Percentiles rank a stretch among this genome's conserved stretches.
These are phyloP conservation scores for Penicillium goetzii DNA, from an alignment of 495 filamentous ascomycete species.

Conservation along the genomic window DNA sequence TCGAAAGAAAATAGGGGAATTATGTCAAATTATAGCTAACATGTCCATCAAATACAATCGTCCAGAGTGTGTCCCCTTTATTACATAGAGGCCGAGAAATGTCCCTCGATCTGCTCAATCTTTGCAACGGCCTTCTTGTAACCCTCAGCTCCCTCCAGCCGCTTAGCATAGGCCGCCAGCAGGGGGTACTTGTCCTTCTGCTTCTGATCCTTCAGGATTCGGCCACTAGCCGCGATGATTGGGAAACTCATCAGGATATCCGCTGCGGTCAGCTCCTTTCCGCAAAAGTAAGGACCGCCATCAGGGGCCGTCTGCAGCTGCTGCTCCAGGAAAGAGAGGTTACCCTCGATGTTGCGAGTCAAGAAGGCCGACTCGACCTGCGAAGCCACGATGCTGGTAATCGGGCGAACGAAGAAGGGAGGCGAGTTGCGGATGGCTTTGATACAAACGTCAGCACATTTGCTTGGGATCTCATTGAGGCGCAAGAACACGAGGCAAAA, in stretches of 20 bases:
- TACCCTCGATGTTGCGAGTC: conserved; percentile 61
- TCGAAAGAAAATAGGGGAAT: neutral
- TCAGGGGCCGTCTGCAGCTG: conserved; percentile 67
- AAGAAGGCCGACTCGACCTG: conserved; percentile 65
- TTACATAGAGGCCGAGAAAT: conserved; percentile 50
- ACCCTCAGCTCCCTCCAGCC: conserved; percentile 62
- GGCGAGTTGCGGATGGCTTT: conserved; percentile 65
- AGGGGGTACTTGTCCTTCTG: conserved; percentile 61
- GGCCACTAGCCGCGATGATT: conserved; percentile 56
- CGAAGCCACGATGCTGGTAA: conserved; percentile 65
- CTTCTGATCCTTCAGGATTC: conserved; percentile 51
- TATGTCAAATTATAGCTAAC: conserved; percentile 3
- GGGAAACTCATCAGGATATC: conserved; percentile 84
- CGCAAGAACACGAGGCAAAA: neutral
- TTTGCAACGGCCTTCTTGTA: conserved; percentile 64
- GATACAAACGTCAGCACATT: neutral
- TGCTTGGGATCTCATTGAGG: neutral
- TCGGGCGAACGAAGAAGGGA: conserved; percentile 85
- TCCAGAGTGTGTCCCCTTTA: neutral
- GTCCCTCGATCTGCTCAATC: conserved; percentile 64
- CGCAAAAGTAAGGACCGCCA: conserved; percentile 71
- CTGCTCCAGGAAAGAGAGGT: conserved; percentile 73
- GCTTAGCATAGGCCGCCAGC: conserved; percentile 63
- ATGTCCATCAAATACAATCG: neutral
- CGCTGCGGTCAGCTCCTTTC: conserved; percentile 70